Percentiles rank a stretch among this genome's conserved stretches.
phyloP scores from a whole-genome alignment of 257 asterid genomes.

The Fraxinus cuspidata region DNA sequence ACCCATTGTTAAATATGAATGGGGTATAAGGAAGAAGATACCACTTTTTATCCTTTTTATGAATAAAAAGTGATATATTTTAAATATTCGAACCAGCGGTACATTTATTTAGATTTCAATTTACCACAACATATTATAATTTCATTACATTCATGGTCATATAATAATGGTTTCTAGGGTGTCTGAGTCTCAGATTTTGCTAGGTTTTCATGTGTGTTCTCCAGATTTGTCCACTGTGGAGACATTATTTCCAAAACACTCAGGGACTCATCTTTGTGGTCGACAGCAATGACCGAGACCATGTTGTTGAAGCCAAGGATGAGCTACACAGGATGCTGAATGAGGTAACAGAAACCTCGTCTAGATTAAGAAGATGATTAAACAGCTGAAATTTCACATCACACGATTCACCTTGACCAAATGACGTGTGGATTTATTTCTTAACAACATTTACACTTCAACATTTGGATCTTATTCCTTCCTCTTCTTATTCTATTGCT shows the following conservation, averaged over 20 bases:
- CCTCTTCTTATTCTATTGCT: neutral
- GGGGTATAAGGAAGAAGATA: too few relatives aligned
- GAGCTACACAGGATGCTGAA: constrained; percentile 52
- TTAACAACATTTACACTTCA: neutral
- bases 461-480: neutral
- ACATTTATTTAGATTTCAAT: too few relatives aligned
- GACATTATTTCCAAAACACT: constrained; percentile 52
- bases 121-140: too few relatives aligned
- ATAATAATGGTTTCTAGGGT: neutral
- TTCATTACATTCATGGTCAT: too few relatives aligned
- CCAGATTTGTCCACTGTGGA: constrained; percentile 55
- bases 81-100: too few relatives aligned
- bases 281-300: constrained; percentile 53
- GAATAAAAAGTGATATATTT: too few relatives aligned
- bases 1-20: too few relatives aligned
- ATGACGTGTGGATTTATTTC: too few relatives aligned
- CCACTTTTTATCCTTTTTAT: too few relatives aligned
- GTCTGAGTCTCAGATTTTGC: neutral
- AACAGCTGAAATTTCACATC: neutral
- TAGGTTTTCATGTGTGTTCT: neutral
- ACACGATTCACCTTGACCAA: too few relatives aligned
- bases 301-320: constrained; percentile 54
- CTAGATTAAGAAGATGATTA: neutral
- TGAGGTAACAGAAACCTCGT: constrained; percentile 30
- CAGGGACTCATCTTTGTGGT: constrained; percentile 54